Evolutionary conservation across 179 eudicot species (phyloP).

Genomic region (Silene vulgaris): DNA sequence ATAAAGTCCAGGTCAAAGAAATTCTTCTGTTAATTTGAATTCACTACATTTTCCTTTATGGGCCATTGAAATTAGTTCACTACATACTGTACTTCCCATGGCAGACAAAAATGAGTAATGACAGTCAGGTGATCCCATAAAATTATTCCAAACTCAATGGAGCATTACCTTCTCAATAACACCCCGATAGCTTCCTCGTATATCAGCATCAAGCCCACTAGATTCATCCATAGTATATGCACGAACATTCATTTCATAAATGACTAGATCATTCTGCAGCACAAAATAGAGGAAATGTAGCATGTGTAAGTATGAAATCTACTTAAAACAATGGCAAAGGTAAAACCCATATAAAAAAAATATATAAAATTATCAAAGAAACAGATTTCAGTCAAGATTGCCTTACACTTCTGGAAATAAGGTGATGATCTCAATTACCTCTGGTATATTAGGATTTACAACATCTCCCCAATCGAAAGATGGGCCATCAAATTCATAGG

Average conservation of each 20-base stretch:
- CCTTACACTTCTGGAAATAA: background rate
- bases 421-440: constrained; percentile 41
- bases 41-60: background rate
- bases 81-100: background rate
- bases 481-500: constrained; percentile 71
- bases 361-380: background rate
- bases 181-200: constrained; percentile 93
- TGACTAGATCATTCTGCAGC: constrained; percentile 85
- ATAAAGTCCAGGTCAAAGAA: constrained; percentile 18
- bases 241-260: constrained; percentile 98
- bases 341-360: background rate
- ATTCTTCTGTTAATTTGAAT: background rate
- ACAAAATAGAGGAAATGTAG: constrained; percentile 4
- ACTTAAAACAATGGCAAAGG: background rate
- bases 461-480: constrained; percentile 85
- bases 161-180: constrained; percentile 83
- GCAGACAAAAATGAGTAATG: too few species aligned
- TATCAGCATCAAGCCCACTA: constrained; percentile 65
- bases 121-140: background rate
- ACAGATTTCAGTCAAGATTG: background rate
- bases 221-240: constrained; percentile 87
- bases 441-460: constrained; percentile 71
- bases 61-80: background rate
- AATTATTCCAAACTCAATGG: constrained; percentile 10
- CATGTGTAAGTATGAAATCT: background rate